Conservation (phyloP, 1,139 yeast species). For the Hansenula lynferdii region DNA sequence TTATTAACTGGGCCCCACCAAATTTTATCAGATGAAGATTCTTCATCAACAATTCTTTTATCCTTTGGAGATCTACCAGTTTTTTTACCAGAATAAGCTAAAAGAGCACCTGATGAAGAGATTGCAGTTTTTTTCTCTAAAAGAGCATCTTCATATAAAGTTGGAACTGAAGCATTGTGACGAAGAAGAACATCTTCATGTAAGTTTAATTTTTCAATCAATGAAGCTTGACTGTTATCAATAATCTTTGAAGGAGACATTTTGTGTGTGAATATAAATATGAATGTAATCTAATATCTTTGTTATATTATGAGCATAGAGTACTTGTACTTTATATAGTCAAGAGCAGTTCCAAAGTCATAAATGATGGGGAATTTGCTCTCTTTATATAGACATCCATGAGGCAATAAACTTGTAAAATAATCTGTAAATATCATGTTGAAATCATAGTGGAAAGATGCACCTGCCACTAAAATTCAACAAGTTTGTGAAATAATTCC, state of each 20-base stretch:
- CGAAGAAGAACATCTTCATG: slow-evolving; percentile 32
- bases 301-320: no score
- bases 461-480: no score
- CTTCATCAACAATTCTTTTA: slow-evolving; percentile 96
- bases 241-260: slow-evolving; percentile 23
- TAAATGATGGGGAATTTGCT: neutral
- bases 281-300: no score
- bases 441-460: no score
- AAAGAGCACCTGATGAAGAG: slow-evolving; percentile 89
- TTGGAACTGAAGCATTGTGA: slow-evolving; percentile 93
- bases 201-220: slow-evolving; percentile 27
- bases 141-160: slow-evolving; percentile 92
- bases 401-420: no score
- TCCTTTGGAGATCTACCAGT: slow-evolving; percentile 99
- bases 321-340: no score
- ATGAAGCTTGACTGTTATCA: slow-evolving; percentile 17
- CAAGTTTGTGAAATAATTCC: neutral
- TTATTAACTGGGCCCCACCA: slow-evolving; percentile 99
- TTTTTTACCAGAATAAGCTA: slow-evolving; percentile 94
- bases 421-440: no score
- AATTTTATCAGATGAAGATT: slow-evolving; percentile 71
- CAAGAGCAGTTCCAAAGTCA: no score
- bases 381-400: neutral
- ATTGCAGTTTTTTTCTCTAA: slow-evolving; percentile 87
- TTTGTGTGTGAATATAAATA: slow-evolving; percentile 4